A percentile compares a stretch with the other conserved stretches of the same genome.
phyloP scores from a whole-genome alignment of 2,329 filamentous ascomycete genomes.

The Ophiostoma sp. region DNA sequence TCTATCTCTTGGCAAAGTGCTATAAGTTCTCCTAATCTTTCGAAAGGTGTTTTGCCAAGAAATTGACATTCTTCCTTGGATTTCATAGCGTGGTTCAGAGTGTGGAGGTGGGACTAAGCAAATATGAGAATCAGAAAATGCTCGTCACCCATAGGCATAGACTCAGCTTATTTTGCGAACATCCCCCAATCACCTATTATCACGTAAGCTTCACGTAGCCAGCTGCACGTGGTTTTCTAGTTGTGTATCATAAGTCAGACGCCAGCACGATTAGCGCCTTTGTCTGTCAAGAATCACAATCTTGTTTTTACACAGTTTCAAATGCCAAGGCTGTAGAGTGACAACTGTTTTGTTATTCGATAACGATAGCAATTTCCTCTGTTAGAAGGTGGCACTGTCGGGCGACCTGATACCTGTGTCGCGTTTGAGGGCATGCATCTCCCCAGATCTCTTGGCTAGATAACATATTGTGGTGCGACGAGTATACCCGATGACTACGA shows the following conservation, averaged over 20 bases:
- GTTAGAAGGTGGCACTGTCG: neutral
- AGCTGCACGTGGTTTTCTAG: too few relatives aligned
- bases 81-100: too few relatives aligned
- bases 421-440: neutral
- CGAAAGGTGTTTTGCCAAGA: neutral
- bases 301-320: neutral
- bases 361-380: neutral
- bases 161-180: too few relatives aligned
- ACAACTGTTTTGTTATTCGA: neutral
- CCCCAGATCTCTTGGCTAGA: neutral
- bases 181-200: too few relatives aligned
- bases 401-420: neutral
- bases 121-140: neutral
- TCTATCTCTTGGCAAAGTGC: neutral
- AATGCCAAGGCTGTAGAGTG: neutral
- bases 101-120: neutral
- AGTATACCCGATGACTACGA: too few relatives aligned
- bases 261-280: neutral
- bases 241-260: too few relatives aligned
- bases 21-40: constrained; percentile 2
- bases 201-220: too few relatives aligned
- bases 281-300: neutral
- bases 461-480: neutral
- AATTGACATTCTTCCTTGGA: neutral
- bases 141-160: neutral